Base-by-base conservation (phyloP, 352 stramenopile species). In the Phytophthora multivora region DNA sequence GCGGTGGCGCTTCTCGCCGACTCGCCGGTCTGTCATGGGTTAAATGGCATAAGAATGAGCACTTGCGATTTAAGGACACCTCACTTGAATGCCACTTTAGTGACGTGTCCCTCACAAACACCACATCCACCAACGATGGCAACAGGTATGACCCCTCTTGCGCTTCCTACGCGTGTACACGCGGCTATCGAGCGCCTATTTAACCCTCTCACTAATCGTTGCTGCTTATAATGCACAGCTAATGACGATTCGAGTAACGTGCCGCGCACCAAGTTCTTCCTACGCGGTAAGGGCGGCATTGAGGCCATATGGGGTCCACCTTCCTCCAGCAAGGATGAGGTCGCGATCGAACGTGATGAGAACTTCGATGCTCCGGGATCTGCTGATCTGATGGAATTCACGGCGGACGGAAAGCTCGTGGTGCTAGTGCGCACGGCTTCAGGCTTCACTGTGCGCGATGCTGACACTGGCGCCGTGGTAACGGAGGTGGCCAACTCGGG, bases 261-360 rank as follows among this genome's bases (percentile, higher is more conserved):
- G 38, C 68, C 64, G 43, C 80, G 80, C 58, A 95, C 84, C 57
- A 95, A 95, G 73, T 83, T 95, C 58, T 95, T 93, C 67, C 63
- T 94, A 53, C 87, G 87, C 45, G 81, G 85, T 51, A 93, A 86
- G 68, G 43, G 71, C 48, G 81, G 85, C 51, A 69, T 95, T n/a
- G 87, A 95, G 60, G 63, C 78, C 28, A 68, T 95, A 23, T 95
- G 80, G 81, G 87, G 87, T 8, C 73, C 82, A 41, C 78, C 84
- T 33, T 84, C 79, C 15, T 80, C 71, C 35, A 69, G 66, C 53
- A 77, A 85, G 35, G 71, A 87, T 18, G 49, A 55, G 21, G 59
- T 65, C 42, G 71, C 77, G 51, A 80, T 95, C 62, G 74, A 80
- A 47, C 59, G 56, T 35, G 76, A 93, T 47, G 74, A 83, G 35